phyloP scores from a whole-genome alignment of 208 protist species.

The Leishmania mexicana region DNA sequence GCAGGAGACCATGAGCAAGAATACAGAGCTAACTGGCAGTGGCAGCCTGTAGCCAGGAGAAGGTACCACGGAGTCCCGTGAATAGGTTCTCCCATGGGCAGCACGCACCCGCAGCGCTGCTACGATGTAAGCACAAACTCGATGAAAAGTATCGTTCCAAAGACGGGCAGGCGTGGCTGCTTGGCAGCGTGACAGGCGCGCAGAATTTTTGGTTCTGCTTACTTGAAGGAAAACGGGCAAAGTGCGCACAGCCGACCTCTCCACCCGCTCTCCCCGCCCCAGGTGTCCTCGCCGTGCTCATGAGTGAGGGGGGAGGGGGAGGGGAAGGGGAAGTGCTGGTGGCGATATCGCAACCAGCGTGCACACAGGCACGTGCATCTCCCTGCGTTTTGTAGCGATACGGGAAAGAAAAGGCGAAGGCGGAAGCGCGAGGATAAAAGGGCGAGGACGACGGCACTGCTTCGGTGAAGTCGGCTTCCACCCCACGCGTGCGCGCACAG shows the following conservation, averaged over 20 bases:
- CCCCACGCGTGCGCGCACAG: neutral
- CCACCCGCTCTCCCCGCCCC: too few species aligned
- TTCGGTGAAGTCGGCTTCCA: neutral
- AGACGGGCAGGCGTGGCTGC: neutral
- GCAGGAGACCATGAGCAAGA: neutral
- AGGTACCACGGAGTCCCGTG: neutral
- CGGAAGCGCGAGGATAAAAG: too few species aligned
- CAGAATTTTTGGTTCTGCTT: neutral
- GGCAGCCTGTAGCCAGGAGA: neutral
- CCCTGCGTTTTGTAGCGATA: neutral
- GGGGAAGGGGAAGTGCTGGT: too few species aligned
- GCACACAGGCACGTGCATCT: neutral
- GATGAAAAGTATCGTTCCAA: neutral
- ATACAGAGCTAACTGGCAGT: neutral
- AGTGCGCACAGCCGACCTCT: neutral
- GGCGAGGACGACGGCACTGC: neutral
- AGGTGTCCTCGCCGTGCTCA: neutral
- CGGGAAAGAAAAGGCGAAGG: too few species aligned
- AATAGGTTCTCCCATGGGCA: neutral
- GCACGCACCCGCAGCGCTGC: neutral
- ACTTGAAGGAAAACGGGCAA: neutral
- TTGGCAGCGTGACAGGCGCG: neutral
- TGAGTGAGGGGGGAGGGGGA: neutral
- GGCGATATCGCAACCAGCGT: neutral
- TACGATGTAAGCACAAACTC: neutral